Percentiles rank a stretch among this genome's conserved stretches.
Conservation (phyloP, 1,284 basidiomycete species). For the Athelia psychrophila region DNA sequence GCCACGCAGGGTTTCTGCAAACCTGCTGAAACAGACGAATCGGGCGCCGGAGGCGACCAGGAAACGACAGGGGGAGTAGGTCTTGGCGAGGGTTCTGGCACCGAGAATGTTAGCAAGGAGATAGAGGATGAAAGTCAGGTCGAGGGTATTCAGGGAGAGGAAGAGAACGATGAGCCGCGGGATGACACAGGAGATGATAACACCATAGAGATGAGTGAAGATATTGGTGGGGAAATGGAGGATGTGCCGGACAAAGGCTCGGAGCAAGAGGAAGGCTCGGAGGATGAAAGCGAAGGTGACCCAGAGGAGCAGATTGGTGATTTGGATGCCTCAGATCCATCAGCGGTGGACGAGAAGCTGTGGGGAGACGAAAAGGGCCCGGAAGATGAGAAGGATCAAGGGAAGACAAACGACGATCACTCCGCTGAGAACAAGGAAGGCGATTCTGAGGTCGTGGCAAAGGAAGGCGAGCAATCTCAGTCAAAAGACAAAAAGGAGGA, state of each 20-base stretch:
- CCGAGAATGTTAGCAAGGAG: slow-evolving; percentile 87
- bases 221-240: slow-evolving; percentile 82
- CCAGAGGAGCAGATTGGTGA: slow-evolving; percentile 86
- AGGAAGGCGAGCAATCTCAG: slow-evolving; percentile 51
- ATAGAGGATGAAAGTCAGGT: slow-evolving; percentile 96
- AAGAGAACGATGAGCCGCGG: slow-evolving; percentile 50
- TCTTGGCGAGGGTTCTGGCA: slow-evolving; percentile 82
- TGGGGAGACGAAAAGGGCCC: slow-evolving; percentile 84
- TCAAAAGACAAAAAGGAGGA: slow-evolving; percentile 32
- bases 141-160: slow-evolving; percentile 84
- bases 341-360: slow-evolving; percentile 92
- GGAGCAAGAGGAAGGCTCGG: slow-evolving; percentile 47
- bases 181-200: slow-evolving; percentile 62
- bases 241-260: slow-evolving; percentile 69
- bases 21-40: slow-evolving; percentile 65
- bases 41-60: slow-evolving; percentile 46
- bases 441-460: slow-evolving; percentile 75
- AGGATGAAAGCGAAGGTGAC: slow-evolving; percentile 58
- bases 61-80: slow-evolving; percentile 76
- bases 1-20: slow-evolving; percentile 91
- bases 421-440: slow-evolving; percentile 40
- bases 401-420: slow-evolving; percentile 53
- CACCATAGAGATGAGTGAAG: slow-evolving; percentile 73
- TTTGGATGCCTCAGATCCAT: slow-evolving; percentile 84
- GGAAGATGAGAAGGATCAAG: slow-evolving; percentile 43